These are phyloP conservation scores for Cutaneotrichosporon mucoides DNA, from an alignment of 1,284 basidiomycete species.

Conservation along the genomic window DNA sequence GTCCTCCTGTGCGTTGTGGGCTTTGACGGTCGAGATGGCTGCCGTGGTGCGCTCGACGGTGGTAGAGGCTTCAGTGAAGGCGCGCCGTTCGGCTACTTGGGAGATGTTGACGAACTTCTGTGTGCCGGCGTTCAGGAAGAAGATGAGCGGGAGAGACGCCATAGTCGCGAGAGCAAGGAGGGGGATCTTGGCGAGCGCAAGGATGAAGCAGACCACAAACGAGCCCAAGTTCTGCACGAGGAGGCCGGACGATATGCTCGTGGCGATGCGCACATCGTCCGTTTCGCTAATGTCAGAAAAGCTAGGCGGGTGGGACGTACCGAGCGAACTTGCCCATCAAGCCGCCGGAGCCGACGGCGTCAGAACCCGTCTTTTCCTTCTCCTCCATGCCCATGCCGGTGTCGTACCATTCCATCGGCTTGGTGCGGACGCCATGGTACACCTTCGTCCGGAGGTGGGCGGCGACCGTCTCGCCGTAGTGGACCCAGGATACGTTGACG, in stretches of 20 bases:
- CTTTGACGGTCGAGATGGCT: constrained; percentile 88
- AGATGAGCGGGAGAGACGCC: constrained; percentile 77
- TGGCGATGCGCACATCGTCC: constrained; percentile 83
- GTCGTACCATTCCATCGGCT: constrained; percentile 85
- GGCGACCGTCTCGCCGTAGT: constrained; percentile 76
- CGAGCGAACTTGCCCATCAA: constrained; percentile 90
- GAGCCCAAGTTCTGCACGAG: constrained; percentile 78
- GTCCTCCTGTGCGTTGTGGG: constrained; percentile 75
- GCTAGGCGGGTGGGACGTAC: constrained; percentile 52
- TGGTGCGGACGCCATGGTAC: constrained; percentile 64
- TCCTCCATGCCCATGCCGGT: constrained; percentile 67
- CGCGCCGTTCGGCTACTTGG: constrained; percentile 61
- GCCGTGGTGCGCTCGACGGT: constrained; percentile 72
- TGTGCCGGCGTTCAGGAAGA: constrained; percentile 68
- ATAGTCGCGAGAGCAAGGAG: constrained; percentile 86
- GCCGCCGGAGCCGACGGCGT: constrained; percentile 75
- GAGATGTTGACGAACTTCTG: constrained; percentile 63
- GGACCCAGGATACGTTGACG: constrained; percentile 78
- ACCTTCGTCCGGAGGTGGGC: constrained; percentile 65
- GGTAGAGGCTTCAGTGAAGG: constrained; percentile 67
- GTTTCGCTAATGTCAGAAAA: constrained; percentile 64
- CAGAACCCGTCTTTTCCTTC: constrained; percentile 54
- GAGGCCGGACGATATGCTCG: constrained; percentile 70
- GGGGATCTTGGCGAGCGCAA: constrained; percentile 78
- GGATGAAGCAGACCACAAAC: constrained; percentile 68